Base-by-base conservation (phyloP, 371 early-diverging fungal genomes). In the Neoconidiobolus thromboides region DNA sequence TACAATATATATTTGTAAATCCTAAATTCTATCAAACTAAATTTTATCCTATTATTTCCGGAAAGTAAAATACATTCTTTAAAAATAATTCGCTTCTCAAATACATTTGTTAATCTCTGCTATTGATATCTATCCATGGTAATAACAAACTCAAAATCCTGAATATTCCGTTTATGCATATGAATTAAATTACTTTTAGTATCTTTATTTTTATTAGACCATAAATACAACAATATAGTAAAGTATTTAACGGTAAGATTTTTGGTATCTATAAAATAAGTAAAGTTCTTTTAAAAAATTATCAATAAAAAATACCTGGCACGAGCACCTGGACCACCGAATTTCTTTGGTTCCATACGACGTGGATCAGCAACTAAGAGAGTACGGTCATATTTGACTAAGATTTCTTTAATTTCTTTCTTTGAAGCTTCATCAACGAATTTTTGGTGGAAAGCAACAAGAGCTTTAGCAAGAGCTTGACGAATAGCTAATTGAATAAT, bases 271-370 rank as follows among this genome's bases (percentile, higher is more conserved):
- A 59, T 61, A 50, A 41, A 5, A 10, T 36, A 51, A 4, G 46
- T n/a, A 40, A 10, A 15, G 15, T 7, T 48, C 49, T 43, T 14
- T 55, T 55, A 44, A 51, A 37, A 58, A 54, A 37, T 42, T 48
- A 61, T 12, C 49, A 51, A 42, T 26, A 38, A 38, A 12, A 51
- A 61, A 64, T 76, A 82, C 73, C 97, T 90, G 71, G 99, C 95
- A 80, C 99, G 93, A 71, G 99, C 99, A 85, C 99, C 99, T 61
- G 87, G 86, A 83, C 99, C 99, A 74, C 98, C 99, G 77, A 97
- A 99, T 85, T 99, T 99, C 97, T 99, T 99, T 81, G 99, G 95
- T 77, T 99, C 99, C 82, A 91, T 91, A 76, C 98, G 96, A 79
- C 99, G 95, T 66, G 99, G 93, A 78, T 99, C 99, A 64, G 98